Conservation (phyloP, 371 early-diverging fungal species). For the Entomophthora muscae region DNA sequence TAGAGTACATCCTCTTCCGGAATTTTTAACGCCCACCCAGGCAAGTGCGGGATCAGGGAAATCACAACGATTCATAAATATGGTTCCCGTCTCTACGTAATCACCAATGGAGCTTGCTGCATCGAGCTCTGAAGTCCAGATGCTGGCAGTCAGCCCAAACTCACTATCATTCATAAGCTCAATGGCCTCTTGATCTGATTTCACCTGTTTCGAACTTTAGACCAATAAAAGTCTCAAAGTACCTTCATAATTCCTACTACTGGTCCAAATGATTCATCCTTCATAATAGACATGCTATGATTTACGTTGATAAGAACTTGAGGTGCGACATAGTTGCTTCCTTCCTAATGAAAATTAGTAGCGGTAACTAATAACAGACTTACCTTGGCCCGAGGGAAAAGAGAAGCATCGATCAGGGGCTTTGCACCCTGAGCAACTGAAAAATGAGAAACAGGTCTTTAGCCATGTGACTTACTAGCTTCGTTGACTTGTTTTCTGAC, state of each 20-base stretch:
- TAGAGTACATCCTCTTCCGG: constrained; percentile 56
- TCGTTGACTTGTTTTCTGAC: constrained; percentile 50
- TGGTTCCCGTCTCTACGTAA: constrained; percentile 61
- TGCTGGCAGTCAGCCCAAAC: constrained; percentile 68
- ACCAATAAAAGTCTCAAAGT: background rate
- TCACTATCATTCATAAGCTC: constrained; percentile 59
- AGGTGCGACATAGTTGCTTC: constrained; percentile 54
- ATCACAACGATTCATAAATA: constrained; percentile 76
- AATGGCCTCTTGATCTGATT: constrained; percentile 58
- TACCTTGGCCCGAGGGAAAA: constrained; percentile 44
- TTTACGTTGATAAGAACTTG: constrained; percentile 53
- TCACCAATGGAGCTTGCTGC: constrained; percentile 42
- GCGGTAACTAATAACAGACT: background rate
- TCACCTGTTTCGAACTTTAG: constrained; percentile 17
- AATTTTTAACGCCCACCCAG: constrained; percentile 70
- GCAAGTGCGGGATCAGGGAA: constrained; percentile 61
- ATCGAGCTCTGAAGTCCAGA: constrained; percentile 54
- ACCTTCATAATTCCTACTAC: constrained; percentile 58
- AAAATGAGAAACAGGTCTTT: background rate
- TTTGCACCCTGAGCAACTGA: constrained; percentile 45
- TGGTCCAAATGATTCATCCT: constrained; percentile 78
- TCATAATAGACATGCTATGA: constrained; percentile 60
- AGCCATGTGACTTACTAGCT: constrained; percentile 25
- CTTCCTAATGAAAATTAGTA: constrained; percentile 15
- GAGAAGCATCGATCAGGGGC: constrained; percentile 30